These are phyloP conservation scores for Cephalotrichum gorgonifer DNA, from an alignment of 2,329 filamentous ascomycete genomes.

Conservation along the genomic window DNA sequence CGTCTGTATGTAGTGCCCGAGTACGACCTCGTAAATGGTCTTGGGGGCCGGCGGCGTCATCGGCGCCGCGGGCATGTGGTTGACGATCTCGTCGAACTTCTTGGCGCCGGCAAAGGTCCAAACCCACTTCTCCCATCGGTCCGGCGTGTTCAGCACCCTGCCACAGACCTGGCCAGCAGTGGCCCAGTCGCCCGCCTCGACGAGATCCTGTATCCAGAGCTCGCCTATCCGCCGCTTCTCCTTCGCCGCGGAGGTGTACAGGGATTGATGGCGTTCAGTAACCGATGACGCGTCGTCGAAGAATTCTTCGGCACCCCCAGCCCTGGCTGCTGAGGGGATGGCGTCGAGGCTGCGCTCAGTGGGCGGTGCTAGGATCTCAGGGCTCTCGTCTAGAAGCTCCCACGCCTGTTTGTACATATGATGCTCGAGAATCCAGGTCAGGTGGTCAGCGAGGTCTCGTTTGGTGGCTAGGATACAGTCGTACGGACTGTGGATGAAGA, in stretches of 20 bases:
- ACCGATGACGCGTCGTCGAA: constrained; percentile 53
- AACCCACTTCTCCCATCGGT: constrained; percentile 92
- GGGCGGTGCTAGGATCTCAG: constrained; percentile 50
- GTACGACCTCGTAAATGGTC: constrained; percentile 77
- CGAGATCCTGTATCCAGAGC: constrained; percentile 81
- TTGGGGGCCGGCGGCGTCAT: constrained; percentile 70
- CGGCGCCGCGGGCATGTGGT: constrained; percentile 68
- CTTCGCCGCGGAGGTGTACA: constrained; percentile 61
- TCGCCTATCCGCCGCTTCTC: constrained; percentile 90
- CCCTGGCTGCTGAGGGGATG: neutral
- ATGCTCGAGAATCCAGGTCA: constrained; percentile 76
- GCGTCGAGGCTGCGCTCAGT: constrained; percentile 24
- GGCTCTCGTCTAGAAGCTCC: constrained; percentile 81
- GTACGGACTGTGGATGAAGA: constrained; percentile 94
- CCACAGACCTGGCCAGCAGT: constrained; percentile 72
- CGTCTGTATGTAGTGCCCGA: constrained; percentile 76
- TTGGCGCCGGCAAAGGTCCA: constrained; percentile 81
- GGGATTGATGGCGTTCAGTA: constrained; percentile 16
- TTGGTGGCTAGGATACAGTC: constrained; percentile 91
- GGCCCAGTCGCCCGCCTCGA: constrained; percentile 64
- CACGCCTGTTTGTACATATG: constrained; percentile 77
- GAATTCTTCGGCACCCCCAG: constrained; percentile 46
- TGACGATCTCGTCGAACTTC: constrained; percentile 81
- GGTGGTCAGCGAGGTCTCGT: constrained; percentile 74
- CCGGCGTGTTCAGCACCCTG: constrained; percentile 68